A percentile compares a stretch with the other conserved stretches of the same genome.
Evolutionary conservation across 768 basidiomycete genomes (phyloP).

Genomic region (Pseudohyphozyma bogoriensis): DNA sequence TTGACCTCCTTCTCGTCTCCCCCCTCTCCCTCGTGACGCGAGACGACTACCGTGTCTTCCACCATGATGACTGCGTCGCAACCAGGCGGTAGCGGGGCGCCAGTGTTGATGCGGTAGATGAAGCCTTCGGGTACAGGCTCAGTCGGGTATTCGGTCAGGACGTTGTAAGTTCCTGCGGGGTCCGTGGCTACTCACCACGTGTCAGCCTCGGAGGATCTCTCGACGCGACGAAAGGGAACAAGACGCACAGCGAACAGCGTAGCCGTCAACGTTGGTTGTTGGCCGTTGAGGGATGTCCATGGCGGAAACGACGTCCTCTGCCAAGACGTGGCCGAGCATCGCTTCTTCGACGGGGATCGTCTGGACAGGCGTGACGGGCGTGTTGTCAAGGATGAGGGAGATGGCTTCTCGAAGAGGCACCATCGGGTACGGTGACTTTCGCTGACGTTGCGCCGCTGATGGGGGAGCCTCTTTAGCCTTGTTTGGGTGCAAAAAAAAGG

Average conservation of each 20-base stretch:
- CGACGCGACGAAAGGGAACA: neutral
- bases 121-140: conserved; percentile 43
- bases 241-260: conserved; percentile 60
- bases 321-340: conserved; percentile 61
- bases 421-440: conserved; percentile 66
- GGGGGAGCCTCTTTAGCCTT: conserved; percentile 44
- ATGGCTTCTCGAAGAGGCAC: conserved; percentile 59
- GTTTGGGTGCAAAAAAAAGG: too few relatives aligned
- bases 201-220: neutral
- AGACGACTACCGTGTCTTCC: conserved; percentile 70
- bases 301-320: conserved; percentile 60
- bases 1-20: conserved; percentile 63
- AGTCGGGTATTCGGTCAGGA: conserved; percentile 14
- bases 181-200: conserved; percentile 1
- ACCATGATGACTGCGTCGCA: conserved; percentile 82
- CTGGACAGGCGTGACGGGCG: conserved; percentile 16
- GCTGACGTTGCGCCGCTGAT: conserved; percentile 50
- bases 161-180: conserved; percentile 19
- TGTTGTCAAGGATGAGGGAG: conserved; percentile 46
- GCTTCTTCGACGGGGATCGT: conserved; percentile 40
- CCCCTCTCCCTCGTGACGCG: conserved; percentile 37
- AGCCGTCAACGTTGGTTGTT: conserved; percentile 82
- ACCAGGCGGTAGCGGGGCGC: conserved; percentile 64
- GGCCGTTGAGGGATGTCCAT: conserved; percentile 53
- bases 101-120: conserved; percentile 73